These are phyloP conservation scores for Metschnikowia continentalis DNA, from an alignment of 805 yeast genomes.

Conservation along the genomic window DNA sequence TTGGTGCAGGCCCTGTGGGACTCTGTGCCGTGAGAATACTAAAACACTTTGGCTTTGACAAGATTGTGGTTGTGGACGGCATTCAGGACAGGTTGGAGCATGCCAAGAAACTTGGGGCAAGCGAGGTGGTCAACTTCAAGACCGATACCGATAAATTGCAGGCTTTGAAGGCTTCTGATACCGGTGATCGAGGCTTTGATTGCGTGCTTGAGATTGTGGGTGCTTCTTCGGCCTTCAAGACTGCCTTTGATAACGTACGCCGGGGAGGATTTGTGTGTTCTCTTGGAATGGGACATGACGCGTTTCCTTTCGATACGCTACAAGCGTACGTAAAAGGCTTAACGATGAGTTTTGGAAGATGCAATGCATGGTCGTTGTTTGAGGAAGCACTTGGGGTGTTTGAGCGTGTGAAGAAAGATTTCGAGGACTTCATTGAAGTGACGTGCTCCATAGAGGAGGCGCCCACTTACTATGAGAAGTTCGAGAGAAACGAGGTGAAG, in stretches of 20 bases:
- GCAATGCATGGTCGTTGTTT: conserved; percentile 57
- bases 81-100: conserved; percentile 44
- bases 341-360: conserved; percentile 57
- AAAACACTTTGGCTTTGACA: conserved; percentile 40
- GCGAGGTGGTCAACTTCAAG: conserved; percentile 42
- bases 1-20: conserved; percentile 63
- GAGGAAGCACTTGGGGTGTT: conserved; percentile 49
- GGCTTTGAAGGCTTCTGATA: conserved; percentile 30
- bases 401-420: conserved; percentile 38
- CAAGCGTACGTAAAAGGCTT: conserved; percentile 57
- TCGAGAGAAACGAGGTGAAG: conserved; percentile 51
- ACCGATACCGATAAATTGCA: conserved; percentile 26
- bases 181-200: conserved; percentile 52
- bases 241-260: conserved; percentile 52
- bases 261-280: conserved; percentile 56
- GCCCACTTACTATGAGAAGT: conserved; percentile 44
- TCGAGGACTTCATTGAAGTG: conserved; percentile 51
- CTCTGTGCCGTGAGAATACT: conserved; percentile 48
- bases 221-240: conserved; percentile 44
- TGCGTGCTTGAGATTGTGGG: conserved; percentile 62
- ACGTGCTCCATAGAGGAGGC: conserved; percentile 43
- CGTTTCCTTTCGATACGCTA: conserved; percentile 51
- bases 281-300: conserved; percentile 58
- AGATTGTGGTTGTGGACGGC: conserved; percentile 46
- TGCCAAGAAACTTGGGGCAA: conserved; percentile 48